A percentile compares a stretch with the other conserved stretches of the same genome.
These are phyloP conservation scores for Epichloe typhina DNA, from an alignment of 2,329 filamentous ascomycete species.

Conservation along the genomic window DNA sequence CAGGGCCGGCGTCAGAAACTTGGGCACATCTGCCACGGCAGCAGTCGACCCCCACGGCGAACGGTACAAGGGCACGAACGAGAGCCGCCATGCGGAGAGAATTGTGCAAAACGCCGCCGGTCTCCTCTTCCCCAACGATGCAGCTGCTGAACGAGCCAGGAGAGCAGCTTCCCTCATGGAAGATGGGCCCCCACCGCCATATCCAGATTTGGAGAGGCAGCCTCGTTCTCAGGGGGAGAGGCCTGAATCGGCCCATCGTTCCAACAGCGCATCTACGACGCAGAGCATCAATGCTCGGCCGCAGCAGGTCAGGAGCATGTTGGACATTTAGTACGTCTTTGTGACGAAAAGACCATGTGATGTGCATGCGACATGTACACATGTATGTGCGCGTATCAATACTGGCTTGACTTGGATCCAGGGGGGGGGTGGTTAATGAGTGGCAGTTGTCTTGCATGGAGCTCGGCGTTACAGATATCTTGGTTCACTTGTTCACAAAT, in stretches of 20 bases:
- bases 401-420: no score
- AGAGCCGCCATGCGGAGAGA: conserved; percentile 31
- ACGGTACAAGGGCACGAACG: conserved; percentile 29
- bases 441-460: not conserved
- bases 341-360: not conserved
- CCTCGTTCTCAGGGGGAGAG: conserved; percentile 12
- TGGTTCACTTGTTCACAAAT: not conserved
- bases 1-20: conserved; percentile 13
- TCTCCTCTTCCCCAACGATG: conserved; percentile 34
- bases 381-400: no score
- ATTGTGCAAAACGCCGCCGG: conserved; percentile 29
- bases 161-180: conserved; percentile 26
- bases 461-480: not conserved
- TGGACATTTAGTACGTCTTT: conserved; percentile 31
- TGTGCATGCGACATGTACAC: no score
- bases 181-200: conserved; percentile 32
- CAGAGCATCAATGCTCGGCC: conserved; percentile 33
- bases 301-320: conserved; percentile 44
- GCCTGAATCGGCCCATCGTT: conserved; percentile 24
- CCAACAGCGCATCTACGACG: conserved; percentile 32
- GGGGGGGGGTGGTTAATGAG: not conserved
- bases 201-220: conserved; percentile 17
- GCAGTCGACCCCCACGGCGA: not conserved
- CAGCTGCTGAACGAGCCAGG: conserved; percentile 16
- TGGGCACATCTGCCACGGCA: not conserved